Conservation (phyloP, 2,329 filamentous ascomycete species). For the Claviceps sp. region DNA sequence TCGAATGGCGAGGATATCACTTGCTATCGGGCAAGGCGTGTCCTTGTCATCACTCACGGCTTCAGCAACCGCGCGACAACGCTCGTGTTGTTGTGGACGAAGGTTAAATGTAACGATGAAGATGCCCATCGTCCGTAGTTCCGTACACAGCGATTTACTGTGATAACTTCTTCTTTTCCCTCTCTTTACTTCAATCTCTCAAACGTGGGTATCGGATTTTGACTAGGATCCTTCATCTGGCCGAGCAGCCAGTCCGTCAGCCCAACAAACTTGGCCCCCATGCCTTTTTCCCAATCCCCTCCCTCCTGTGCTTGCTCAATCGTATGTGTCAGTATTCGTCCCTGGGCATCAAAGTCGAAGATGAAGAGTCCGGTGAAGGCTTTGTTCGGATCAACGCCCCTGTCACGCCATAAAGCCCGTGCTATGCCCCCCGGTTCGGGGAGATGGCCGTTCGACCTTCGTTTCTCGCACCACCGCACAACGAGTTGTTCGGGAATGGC, state of each 20-base stretch:
- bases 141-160: too few relatives aligned
- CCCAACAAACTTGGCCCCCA: constrained; percentile 74
- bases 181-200: constrained; percentile 14
- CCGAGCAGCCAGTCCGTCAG: constrained; percentile 91
- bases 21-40: background rate
- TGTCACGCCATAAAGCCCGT: constrained; percentile 27
- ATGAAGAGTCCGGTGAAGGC: constrained; percentile 88
- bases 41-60: background rate
- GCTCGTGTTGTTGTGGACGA: too few relatives aligned
- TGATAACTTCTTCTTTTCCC: background rate
- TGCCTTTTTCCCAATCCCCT: constrained; percentile 66
- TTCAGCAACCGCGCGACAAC: too few relatives aligned
- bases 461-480: constrained; percentile 64
- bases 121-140: too few relatives aligned
- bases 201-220: constrained; percentile 23
- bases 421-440: constrained; percentile 26
- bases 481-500: constrained; percentile 66
- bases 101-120: too few relatives aligned
- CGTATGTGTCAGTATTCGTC: constrained; percentile 72
- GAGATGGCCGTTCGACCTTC: constrained; percentile 9
- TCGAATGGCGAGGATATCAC: too few relatives aligned
- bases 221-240: constrained; percentile 37
- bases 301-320: constrained; percentile 88
- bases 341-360: constrained; percentile 86
- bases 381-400: constrained; percentile 41